Evolutionary conservation across 805 yeast genomes (phyloP).

Genomic region (Starmera amethionina): DNA sequence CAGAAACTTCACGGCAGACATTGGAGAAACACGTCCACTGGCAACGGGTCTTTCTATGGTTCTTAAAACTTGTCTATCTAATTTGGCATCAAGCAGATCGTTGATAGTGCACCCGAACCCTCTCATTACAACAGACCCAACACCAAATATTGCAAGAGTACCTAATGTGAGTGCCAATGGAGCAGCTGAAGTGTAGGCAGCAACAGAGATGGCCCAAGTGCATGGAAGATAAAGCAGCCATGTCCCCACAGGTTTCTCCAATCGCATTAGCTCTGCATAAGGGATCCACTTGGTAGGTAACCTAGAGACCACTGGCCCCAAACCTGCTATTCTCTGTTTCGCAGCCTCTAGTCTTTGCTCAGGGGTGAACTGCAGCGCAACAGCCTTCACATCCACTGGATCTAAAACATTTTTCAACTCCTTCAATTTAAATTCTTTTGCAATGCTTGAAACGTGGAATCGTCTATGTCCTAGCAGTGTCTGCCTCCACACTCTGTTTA

Average conservation of each 20-base stretch:
- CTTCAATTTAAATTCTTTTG: background rate
- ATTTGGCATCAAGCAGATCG: slow-evolving; percentile 74
- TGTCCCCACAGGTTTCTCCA: slow-evolving; percentile 96
- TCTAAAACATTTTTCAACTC: background rate
- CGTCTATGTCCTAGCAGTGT: too few species aligned
- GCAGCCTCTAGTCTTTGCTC: background rate
- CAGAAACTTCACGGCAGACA: slow-evolving; percentile 61
- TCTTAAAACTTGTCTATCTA: slow-evolving; percentile 80
- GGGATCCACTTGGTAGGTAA: slow-evolving; percentile 76
- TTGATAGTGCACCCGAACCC: slow-evolving; percentile 98
- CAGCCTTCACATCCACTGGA: background rate
- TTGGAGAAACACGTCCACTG: slow-evolving; percentile 64
- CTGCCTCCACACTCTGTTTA: too few species aligned
- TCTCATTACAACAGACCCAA: slow-evolving; percentile 87
- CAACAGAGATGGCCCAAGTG: slow-evolving; percentile 89
- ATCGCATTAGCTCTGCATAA: slow-evolving; percentile 82
- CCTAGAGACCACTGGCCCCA: slow-evolving; percentile 42
- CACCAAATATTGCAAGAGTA: slow-evolving; percentile 61
- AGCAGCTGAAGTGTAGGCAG: slow-evolving; percentile 66
- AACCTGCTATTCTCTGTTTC: slow-evolving; percentile 20
- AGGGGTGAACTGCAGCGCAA: background rate
- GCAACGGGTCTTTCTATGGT: slow-evolving; percentile 92
- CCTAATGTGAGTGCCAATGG: slow-evolving; percentile 51
- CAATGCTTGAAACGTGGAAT: too few species aligned
- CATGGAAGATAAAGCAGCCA: slow-evolving; percentile 76